A percentile compares a stretch with the other conserved stretches of the same genome.
Evolutionary conservation across 352 stramenopile genomes (phyloP).

Genomic region (Phytopythium kandeliae): DNA sequence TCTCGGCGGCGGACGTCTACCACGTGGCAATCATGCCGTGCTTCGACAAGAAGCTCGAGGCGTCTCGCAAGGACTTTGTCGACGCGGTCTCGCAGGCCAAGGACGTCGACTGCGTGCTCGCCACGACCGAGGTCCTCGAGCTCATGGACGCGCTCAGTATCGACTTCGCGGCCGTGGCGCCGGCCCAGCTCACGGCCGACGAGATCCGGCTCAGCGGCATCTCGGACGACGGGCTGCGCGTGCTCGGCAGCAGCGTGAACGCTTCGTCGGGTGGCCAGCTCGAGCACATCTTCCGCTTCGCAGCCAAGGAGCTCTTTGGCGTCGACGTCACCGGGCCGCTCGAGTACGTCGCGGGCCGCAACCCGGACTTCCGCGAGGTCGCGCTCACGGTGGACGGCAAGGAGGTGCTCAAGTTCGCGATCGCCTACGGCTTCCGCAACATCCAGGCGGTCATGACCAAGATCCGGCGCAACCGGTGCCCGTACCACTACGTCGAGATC

Average conservation of each 20-base stretch:
- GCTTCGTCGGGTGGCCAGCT: constrained; percentile 85
- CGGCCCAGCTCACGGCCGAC: constrained; percentile 53
- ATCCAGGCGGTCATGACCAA: constrained; percentile 94
- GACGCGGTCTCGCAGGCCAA: constrained; percentile 55
- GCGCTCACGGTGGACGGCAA: constrained; percentile 61
- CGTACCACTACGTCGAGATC: constrained; percentile 97
- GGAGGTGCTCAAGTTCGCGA: constrained; percentile 90
- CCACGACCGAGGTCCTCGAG: constrained; percentile 76
- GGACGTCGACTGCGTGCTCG: constrained; percentile 95
- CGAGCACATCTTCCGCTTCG: constrained; percentile 91
- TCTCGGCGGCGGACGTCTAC: constrained; percentile 74
- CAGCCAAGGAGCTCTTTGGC: constrained; percentile 86
- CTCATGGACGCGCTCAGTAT: constrained; percentile 51
- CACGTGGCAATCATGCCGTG: constrained; percentile 97
- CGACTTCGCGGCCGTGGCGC: constrained; percentile 60
- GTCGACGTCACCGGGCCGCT: constrained; percentile 79
- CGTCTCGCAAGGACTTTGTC: constrained; percentile 88
- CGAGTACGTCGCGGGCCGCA: constrained; percentile 84
- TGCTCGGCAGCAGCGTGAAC: constrained; percentile 60
- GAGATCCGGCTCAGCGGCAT: constrained; percentile 72
- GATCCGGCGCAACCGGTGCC: constrained; percentile 85
- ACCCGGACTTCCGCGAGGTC: constrained; percentile 87
- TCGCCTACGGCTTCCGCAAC: constrained; percentile 97
- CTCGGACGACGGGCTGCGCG: constrained; percentile 35
- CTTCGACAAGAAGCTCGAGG: constrained; percentile 99